Evolutionary conservation across 768 basidiomycete genomes (phyloP).

Genomic region (Termitomyces sp.): DNA sequence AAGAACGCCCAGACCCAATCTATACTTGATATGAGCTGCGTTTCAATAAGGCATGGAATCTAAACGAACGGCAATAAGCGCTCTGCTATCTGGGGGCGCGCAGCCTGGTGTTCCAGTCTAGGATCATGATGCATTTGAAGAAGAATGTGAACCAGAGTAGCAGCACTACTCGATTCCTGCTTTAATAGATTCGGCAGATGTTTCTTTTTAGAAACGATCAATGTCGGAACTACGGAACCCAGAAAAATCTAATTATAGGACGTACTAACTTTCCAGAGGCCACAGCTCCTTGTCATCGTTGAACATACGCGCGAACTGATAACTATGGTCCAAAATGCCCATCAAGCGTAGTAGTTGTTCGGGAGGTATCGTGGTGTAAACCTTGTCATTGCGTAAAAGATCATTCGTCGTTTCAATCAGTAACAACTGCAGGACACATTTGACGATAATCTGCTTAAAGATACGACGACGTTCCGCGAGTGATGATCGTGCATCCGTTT

Average conservation of each 20-base stretch:
- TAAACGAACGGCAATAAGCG: conserved; percentile 62
- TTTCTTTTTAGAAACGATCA: conserved; percentile 49
- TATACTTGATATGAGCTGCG: conserved; percentile 24
- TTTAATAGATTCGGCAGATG: conserved; percentile 96
- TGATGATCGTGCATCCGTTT: conserved; percentile 44
- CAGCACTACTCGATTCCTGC: conserved; percentile 96
- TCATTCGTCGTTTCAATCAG: conserved; percentile 98
- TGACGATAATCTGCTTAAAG: conserved; percentile 99
- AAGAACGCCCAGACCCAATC: conserved; percentile 82
- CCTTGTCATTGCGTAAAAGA: conserved; percentile 83
- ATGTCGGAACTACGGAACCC: background rate
- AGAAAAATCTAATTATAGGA: conserved; percentile 14
- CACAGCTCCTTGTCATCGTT: conserved; percentile 96
- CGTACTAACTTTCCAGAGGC: conserved; percentile 99
- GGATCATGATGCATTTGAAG: conserved; percentile 92
- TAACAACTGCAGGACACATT: conserved; percentile 95
- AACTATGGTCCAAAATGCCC: conserved; percentile 94
- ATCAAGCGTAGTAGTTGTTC: conserved; percentile 90
- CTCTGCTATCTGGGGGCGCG: conserved; percentile 74
- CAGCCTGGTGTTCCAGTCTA: conserved; percentile 80
- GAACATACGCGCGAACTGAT: conserved; percentile 95
- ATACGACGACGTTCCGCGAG: conserved; percentile 70
- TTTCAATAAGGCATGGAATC: background rate
- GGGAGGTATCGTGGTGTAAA: conserved; percentile 92
- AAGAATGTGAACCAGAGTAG: conserved; percentile 88